phyloP scores from a whole-genome alignment of 768 basidiomycete species.

The Cystobasidium tubakii region DNA sequence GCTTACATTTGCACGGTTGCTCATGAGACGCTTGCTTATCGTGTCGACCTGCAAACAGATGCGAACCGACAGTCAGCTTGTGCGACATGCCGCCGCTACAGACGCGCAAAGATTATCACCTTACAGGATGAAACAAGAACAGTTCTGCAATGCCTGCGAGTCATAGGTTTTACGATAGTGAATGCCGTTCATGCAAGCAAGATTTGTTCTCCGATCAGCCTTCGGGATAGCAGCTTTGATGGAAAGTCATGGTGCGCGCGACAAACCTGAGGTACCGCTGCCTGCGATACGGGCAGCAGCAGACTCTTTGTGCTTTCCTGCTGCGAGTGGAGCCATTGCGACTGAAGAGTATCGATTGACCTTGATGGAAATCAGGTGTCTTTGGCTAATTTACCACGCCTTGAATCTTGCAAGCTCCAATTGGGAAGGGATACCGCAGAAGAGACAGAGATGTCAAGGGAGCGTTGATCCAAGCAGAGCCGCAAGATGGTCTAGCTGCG shows the following conservation, averaged over 20 bases:
- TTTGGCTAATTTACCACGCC: not conserved
- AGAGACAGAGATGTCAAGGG: not conserved
- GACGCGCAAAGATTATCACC: not conserved
- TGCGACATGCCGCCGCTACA: too few species aligned
- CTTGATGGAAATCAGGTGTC: not conserved
- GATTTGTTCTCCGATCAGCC: not conserved
- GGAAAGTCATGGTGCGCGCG: not conserved
- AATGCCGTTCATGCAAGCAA: not conserved
- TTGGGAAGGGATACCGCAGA: not conserved
- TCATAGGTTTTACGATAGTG: not conserved
- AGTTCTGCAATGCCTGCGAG: slow-evolving; percentile 81
- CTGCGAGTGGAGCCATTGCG: slow-evolving; percentile 22
- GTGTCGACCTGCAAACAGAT: slow-evolving; percentile 63
- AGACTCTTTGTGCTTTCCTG: slow-evolving; percentile 52
- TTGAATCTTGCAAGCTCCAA: not conserved
- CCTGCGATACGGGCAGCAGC: slow-evolving; percentile 83
- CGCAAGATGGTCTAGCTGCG: not conserved
- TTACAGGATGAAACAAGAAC: slow-evolving; percentile 52
- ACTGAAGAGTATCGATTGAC: not conserved
- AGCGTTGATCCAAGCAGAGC: slow-evolving; percentile 1
- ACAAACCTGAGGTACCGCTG: slow-evolving; percentile 80
- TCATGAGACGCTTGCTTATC: slow-evolving; percentile 97
- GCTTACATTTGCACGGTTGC: slow-evolving; percentile 64
- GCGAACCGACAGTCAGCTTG: not conserved
- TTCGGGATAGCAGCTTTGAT: not conserved